Conservation (phyloP, 306 rosid species). For the Quillaja saponaria region DNA sequence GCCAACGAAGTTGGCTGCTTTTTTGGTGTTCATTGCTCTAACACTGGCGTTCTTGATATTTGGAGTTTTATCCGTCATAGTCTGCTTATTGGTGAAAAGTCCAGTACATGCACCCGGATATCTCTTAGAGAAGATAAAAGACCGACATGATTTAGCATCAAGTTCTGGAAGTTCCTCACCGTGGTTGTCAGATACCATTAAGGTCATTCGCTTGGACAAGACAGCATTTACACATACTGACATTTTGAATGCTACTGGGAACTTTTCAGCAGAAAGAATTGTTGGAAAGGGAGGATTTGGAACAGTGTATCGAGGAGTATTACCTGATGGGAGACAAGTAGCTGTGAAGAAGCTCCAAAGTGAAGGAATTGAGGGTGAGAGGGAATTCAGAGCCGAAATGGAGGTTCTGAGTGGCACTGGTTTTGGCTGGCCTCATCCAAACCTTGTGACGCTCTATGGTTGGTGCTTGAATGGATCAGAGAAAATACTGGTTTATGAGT, state of each 20-base stretch:
- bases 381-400: constrained; percentile 91
- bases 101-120: constrained; percentile 47
- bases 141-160: constrained; percentile 42
- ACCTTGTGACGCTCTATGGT: constrained; percentile 88
- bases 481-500: constrained; percentile 75
- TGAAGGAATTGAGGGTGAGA: constrained; percentile 85
- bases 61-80: constrained; percentile 50
- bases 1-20: constrained; percentile 35
- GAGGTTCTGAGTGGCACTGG: constrained; percentile 76
- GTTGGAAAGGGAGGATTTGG: constrained; percentile 95
- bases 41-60: constrained; percentile 48
- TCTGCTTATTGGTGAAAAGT: constrained; percentile 46
- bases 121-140: constrained; percentile 46
- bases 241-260: constrained; percentile 72
- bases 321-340: constrained; percentile 73
- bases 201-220: constrained; percentile 78
- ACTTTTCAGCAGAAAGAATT: constrained; percentile 75
- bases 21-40: constrained; percentile 40
- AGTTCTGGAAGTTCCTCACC: constrained; percentile 61
- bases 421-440: constrained; percentile 91
- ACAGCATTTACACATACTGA: constrained; percentile 78
- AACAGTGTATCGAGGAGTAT: constrained; percentile 75
- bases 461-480: constrained; percentile 79
- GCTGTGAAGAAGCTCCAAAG: constrained; percentile 90
- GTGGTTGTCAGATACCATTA: constrained; percentile 63